A percentile compares a stretch with the other conserved stretches of the same genome.
Conservation (phyloP, 371 early-diverging fungal genomes). For the Choanephora cucurbitarum region DNA sequence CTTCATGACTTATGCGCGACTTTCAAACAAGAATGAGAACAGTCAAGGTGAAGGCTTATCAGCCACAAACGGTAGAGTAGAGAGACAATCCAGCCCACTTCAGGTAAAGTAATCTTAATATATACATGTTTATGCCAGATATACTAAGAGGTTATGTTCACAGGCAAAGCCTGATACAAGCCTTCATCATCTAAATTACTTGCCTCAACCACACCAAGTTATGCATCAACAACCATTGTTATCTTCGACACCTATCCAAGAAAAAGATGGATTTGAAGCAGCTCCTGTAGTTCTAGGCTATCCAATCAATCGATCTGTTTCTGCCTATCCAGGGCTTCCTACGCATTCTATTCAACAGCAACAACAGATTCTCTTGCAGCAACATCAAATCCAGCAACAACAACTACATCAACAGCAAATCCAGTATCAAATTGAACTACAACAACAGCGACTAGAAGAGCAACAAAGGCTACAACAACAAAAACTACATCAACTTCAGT, state of each 20-base stretch:
- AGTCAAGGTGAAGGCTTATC: slow-evolving; percentile 1
- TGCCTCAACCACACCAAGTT: not conserved
- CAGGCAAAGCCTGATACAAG: no score
- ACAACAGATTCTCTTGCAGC: slow-evolving; percentile 3
- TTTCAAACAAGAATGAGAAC: not conserved
- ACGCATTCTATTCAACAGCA: slow-evolving; percentile 8
- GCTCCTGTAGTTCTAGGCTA: not conserved
- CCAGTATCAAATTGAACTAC: slow-evolving; percentile 13
- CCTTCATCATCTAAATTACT: no score
- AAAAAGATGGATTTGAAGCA: slow-evolving; percentile 9
- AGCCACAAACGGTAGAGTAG: slow-evolving; percentile 1
- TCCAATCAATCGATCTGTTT: slow-evolving; percentile 16
- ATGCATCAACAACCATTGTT: not conserved
- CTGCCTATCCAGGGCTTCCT: slow-evolving; percentile 16
- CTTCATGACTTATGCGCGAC: slow-evolving; percentile 7
- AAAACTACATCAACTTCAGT: slow-evolving; percentile 6
- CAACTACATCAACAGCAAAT: slow-evolving; percentile 17
- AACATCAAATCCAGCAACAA: slow-evolving; percentile 7
- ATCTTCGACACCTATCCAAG: not conserved
- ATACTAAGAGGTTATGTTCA: no score
- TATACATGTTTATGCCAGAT: no score
- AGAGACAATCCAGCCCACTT: slow-evolving; percentile 3
- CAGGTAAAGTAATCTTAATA: slow-evolving; percentile 23
- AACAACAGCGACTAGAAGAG: slow-evolving; percentile 13
- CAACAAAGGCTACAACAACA: slow-evolving; percentile 17